Evolutionary conservation across 495 filamentous ascomycete species (phyloP).

Genomic region (Penicillium desertorum): DNA sequence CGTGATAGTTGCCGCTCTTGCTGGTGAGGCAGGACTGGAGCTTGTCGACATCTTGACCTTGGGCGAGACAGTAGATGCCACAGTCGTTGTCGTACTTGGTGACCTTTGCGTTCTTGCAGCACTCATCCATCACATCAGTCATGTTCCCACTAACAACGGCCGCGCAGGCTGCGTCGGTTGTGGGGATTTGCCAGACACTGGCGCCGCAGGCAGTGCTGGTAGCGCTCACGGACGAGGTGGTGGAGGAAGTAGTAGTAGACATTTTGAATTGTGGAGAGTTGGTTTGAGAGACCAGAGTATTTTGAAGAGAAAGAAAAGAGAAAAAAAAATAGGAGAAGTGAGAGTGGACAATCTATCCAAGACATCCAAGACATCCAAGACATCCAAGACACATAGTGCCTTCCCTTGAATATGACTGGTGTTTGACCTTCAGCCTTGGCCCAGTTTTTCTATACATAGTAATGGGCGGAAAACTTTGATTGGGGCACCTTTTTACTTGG

Average conservation of each 20-base stretch:
- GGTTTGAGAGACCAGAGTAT: background rate
- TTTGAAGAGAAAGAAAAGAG: background rate
- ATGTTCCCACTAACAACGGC: constrained; percentile 36
- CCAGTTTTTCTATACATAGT: background rate
- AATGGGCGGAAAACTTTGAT: constrained; percentile 2
- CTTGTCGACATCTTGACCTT: constrained; percentile 38
- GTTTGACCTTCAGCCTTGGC: background rate
- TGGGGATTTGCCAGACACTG: constrained; percentile 42
- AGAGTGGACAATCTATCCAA: background rate
- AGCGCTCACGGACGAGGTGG: constrained; percentile 29
- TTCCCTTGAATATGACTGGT: constrained; percentile 10
- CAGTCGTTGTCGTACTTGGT: constrained; percentile 47
- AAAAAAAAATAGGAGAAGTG: background rate
- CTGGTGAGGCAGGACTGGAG: constrained; percentile 38
- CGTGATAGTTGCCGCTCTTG: constrained; percentile 30
- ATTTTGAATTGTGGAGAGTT: constrained; percentile 14
- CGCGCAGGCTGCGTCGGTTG: constrained; percentile 46
- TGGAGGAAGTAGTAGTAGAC: constrained; percentile 13
- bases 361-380: constrained; percentile 16
- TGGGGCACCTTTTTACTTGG: background rate
- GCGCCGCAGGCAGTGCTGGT: constrained; percentile 31
- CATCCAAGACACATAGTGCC: constrained; percentile 12
- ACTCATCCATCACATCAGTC: constrained; percentile 41
- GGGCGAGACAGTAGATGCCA: constrained; percentile 52
- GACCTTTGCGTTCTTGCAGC: constrained; percentile 46